Percentiles rank a stretch among this genome's conserved stretches.
These are phyloP conservation scores for Bretschneidera sinensis DNA, from an alignment of 345 rosid genomes.

Conservation along the genomic window DNA sequence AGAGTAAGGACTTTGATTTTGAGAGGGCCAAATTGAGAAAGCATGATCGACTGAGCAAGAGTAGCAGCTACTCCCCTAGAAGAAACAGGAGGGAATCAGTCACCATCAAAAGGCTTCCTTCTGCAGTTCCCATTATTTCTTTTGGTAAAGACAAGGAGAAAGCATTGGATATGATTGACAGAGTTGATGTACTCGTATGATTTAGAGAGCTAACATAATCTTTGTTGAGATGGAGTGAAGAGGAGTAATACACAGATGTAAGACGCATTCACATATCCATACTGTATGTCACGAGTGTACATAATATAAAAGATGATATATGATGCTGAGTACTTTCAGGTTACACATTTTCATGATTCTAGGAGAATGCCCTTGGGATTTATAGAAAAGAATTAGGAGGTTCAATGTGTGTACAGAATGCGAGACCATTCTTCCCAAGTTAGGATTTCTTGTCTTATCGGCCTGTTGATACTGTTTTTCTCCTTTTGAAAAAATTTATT, in stretches of 20 bases:
- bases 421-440: no score
- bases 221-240: not conserved
- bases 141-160: slow-evolving; percentile 48
- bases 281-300: not conserved
- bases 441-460: no score
- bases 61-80: slow-evolving; percentile 31
- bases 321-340: no score
- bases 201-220: not conserved
- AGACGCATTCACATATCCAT: not conserved
- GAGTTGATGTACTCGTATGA: slow-evolving; percentile 36
- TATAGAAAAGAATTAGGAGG: no score
- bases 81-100: slow-evolving; percentile 38
- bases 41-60: slow-evolving; percentile 47
- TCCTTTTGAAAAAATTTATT: no score
- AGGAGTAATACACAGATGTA: not conserved
- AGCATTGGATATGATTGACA: slow-evolving; percentile 51
- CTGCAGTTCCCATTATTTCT: slow-evolving; percentile 38
- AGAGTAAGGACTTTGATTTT: slow-evolving; percentile 43
- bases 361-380: no score
- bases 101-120: slow-evolving; percentile 35
- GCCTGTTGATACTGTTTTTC: no score
- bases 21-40: slow-evolving; percentile 34
- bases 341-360: no score
- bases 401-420: no score
- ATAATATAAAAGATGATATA: not conserved